Evolutionary conservation across 1,284 basidiomycete species (phyloP), one percentile per base, ranked within the genome.

Genomic region (Ceratobasidium sp.): DNA sequence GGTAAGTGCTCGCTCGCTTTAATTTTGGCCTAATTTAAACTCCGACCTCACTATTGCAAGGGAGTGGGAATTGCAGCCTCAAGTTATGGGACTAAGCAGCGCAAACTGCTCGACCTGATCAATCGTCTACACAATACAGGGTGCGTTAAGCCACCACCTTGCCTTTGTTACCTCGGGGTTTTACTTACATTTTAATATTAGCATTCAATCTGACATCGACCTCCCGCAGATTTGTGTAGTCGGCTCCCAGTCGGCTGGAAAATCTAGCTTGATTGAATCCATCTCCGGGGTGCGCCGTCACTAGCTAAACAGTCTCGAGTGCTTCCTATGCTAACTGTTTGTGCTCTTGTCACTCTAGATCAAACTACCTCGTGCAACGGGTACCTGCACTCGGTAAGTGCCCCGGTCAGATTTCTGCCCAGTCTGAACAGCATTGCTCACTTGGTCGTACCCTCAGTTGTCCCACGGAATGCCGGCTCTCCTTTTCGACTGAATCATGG

Each of bases 181-280:
- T 41, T 54, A 35, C 23, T 46, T 38, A 27, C 33, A 7, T 38
- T 38, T 6, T 20, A 7, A 4, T 54, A n/a, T n/a, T 57, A 78
- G 78, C 12, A 79, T 79, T 18, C 78, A 79, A 35, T 52, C 89
- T 1, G 78, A 86, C 46, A 83, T 90, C 1, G 85, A 88, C 78
- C 82, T 90, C 18, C 90, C 90, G 8, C 83, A 85, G 1, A 87
- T 91, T 16, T 87, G 86, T 0, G 90, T 91, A 1, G 88, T 90
- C 48, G 90, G 90, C 8, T 86, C 87, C n/a, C 90, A 91, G 20
- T 78, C 79, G 88, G 89, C 90, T 10, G 90, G 90, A 0, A 91
- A 91, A 80, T 90, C 89, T 54, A 91, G 90, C 0, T 81, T 91
- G 3, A 82, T 82, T 50, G 81, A 82, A 41, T 81, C 81, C 8